These are phyloP conservation scores for Cercospora berteroae DNA, from an alignment of 2,329 filamentous ascomycete genomes.

Conservation along the genomic window DNA sequence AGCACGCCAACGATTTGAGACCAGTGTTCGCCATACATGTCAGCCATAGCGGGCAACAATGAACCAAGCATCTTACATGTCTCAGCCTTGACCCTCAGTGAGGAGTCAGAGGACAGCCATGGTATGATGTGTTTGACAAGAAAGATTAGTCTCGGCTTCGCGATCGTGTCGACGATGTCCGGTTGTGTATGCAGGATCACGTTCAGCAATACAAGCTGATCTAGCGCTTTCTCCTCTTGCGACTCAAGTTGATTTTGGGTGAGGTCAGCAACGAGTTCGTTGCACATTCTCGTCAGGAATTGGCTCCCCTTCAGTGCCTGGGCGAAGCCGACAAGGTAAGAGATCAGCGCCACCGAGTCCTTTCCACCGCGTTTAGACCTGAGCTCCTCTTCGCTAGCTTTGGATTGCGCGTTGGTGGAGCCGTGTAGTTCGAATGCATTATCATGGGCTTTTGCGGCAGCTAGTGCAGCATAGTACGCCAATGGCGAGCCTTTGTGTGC, in stretches of 20 bases:
- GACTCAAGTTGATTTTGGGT: constrained; percentile 50
- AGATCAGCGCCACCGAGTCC: constrained; percentile 49
- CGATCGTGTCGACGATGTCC: constrained; percentile 49
- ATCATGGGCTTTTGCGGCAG: constrained; percentile 39
- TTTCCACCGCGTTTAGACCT: constrained; percentile 34
- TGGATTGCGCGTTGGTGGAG: constrained; percentile 39
- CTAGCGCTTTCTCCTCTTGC: constrained; percentile 36
- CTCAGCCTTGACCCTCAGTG: constrained; percentile 55
- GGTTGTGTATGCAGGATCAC: constrained; percentile 52
- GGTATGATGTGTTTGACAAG: constrained; percentile 74
- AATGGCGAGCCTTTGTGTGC: constrained; percentile 19
- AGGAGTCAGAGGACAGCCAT: constrained; percentile 60
- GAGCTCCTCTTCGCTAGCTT: constrained; percentile 40
- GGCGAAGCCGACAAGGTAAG: constrained; percentile 50
- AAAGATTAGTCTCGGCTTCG: constrained; percentile 71
- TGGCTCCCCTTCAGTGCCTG: constrained; percentile 50
- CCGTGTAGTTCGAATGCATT: constrained; percentile 46
- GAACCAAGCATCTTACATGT: constrained; percentile 53
- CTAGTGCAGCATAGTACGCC: constrained; percentile 45
- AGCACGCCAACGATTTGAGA: constrained; percentile 46
- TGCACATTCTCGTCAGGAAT: constrained; percentile 54
- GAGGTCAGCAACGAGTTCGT: constrained; percentile 60
- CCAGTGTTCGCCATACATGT: constrained; percentile 90
- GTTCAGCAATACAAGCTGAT: constrained; percentile 55
- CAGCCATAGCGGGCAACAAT: constrained; percentile 70